Percentiles rank a stretch among this genome's conserved stretches.
phyloP scores from a whole-genome alignment of 805 yeast genomes.

The Lipomyces chichibuensis region DNA sequence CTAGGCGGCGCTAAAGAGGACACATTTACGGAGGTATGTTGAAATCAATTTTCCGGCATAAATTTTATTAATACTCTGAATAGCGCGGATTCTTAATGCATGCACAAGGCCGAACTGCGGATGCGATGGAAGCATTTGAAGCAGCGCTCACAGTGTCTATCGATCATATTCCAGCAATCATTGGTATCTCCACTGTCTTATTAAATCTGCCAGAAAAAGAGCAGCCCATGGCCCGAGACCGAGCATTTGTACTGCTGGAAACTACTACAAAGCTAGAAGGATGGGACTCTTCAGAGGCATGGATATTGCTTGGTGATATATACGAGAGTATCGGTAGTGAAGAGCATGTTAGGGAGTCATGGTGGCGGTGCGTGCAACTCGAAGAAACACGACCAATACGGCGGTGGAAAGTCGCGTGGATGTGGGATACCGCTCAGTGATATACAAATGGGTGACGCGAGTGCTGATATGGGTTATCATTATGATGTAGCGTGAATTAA shows the following conservation, averaged over 20 bases:
- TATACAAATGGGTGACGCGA: neutral
- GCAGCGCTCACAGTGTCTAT: slow-evolving; percentile 34
- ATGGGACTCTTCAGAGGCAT: slow-evolving; percentile 33
- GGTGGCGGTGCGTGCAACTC: slow-evolving; percentile 28
- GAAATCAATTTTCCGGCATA: neutral
- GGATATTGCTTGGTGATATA: slow-evolving; percentile 28
- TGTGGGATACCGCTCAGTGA: slow-evolving; percentile 27
- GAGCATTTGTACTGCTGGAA: slow-evolving; percentile 32
- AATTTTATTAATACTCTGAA: neutral
- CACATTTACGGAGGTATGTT: slow-evolving; percentile 31
- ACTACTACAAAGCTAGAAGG: slow-evolving; percentile 24
- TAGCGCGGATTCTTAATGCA: slow-evolving; percentile 31
- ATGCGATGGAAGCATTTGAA: slow-evolving; percentile 30
- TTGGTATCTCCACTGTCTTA: slow-evolving; percentile 23
- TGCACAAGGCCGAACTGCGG: slow-evolving; percentile 19
- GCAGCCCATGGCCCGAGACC: slow-evolving; percentile 36
- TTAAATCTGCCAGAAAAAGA: slow-evolving; percentile 17
- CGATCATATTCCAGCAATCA: slow-evolving; percentile 32
- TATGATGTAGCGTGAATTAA: neutral
- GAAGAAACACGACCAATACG: slow-evolving; percentile 33
- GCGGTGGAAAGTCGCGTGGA: slow-evolving; percentile 27
- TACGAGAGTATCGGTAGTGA: slow-evolving; percentile 24
- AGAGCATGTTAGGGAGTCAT: slow-evolving; percentile 18
- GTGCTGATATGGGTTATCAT: neutral
- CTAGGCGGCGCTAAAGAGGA: slow-evolving; percentile 34